These are phyloP conservation scores for Aureobasidium sp. DNA, from an alignment of 2,329 filamentous ascomycete genomes.

Conservation along the genomic window DNA sequence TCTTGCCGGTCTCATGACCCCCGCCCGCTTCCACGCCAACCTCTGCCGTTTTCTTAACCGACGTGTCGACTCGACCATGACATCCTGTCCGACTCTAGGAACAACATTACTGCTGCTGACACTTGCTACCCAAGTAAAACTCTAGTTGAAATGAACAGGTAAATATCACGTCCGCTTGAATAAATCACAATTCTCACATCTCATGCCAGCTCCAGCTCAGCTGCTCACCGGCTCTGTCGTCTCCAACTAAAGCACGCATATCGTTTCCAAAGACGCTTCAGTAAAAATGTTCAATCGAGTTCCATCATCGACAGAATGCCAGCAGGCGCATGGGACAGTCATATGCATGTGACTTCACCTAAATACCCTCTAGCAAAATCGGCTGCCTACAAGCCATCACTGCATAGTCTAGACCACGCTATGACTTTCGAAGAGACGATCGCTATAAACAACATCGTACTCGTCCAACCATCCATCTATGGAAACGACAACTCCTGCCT, in stretches of 20 bases:
- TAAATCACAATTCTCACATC: not conserved
- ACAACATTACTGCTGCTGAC: not conserved
- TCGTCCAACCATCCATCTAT: constrained; percentile 27
- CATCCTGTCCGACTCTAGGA: too few relatives aligned
- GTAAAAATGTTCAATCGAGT: not conserved
- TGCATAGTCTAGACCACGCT: constrained; percentile 44
- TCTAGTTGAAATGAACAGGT: not conserved
- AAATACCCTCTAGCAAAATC: constrained; percentile 40
- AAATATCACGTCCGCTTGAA: not conserved
- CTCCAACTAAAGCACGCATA: not conserved
- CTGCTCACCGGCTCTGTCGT: not conserved
- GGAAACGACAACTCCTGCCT: constrained; percentile 25
- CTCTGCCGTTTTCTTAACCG: not conserved
- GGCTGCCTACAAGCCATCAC: constrained; percentile 44
- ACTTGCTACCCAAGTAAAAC: too few relatives aligned
- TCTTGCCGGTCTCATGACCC: not conserved
- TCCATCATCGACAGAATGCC: constrained; percentile 28
- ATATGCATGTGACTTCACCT: constrained; percentile 56
- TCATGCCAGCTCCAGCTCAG: not conserved
- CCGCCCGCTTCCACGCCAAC: constrained; percentile 1
- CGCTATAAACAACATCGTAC: constrained; percentile 20
- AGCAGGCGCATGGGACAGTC: constrained; percentile 47
- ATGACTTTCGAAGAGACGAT: constrained; percentile 25
- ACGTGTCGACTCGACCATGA: not conserved
- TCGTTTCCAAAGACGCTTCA: not conserved